phyloP scores from a whole-genome alignment of 768 basidiomycete species.

The Pleurotus tuber-regium region DNA sequence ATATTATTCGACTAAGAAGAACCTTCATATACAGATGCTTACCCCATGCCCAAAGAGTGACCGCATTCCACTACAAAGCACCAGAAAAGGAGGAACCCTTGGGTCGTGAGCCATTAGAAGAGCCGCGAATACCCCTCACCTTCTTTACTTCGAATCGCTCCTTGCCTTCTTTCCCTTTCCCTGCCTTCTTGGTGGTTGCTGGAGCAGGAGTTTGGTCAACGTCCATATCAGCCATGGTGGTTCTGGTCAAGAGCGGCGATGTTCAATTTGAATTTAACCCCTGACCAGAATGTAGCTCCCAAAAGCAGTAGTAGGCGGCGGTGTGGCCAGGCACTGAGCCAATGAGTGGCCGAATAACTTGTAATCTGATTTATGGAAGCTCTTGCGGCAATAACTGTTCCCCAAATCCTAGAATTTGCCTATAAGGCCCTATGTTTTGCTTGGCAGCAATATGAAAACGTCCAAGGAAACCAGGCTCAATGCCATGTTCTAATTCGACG shows the following conservation, averaged over 20 bases:
- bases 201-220: conserved; percentile 43
- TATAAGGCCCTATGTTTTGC: conserved; percentile 1
- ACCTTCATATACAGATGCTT: no score
- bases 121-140: conserved; percentile 43
- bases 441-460: conserved; percentile 5
- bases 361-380: conserved; percentile 2
- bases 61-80: conserved; percentile 88
- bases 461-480: conserved; percentile 7
- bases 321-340: no score
- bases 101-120: background rate
- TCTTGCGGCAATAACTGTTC: conserved; percentile 5
- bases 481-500: conserved; percentile 4
- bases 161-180: conserved; percentile 64
- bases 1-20: no score
- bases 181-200: conserved; percentile 37
- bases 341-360: background rate
- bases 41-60: conserved; percentile 99
- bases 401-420: background rate
- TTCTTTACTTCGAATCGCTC: conserved; percentile 98
- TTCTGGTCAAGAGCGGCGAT: no score
- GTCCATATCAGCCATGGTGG: conserved; percentile 64
- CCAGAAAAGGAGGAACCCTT: no score
- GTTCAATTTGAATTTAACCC: no score
- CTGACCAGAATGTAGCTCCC: no score
- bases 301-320: no score